Conservation (phyloP, 192 early-diverging fungal genomes). For the Coemansia sp. region DNA sequence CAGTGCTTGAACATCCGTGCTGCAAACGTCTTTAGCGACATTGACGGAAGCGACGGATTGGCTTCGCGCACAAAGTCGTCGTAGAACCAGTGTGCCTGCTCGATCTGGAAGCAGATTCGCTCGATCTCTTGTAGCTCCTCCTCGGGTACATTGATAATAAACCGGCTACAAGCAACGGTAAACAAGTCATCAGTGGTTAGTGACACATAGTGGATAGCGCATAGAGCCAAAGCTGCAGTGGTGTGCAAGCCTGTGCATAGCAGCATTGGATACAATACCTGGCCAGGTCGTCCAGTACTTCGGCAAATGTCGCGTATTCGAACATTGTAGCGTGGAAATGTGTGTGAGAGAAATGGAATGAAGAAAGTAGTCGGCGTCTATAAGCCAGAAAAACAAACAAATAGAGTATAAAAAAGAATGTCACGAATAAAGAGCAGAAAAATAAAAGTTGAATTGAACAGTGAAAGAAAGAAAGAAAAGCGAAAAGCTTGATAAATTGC, state of each 20-base stretch:
- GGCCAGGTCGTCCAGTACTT: constrained; percentile 88
- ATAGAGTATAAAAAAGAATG: constrained; percentile 8
- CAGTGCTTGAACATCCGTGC: constrained; percentile 88
- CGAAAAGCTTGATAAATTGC: background rate
- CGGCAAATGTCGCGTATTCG: constrained; percentile 71
- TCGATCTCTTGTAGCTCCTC: constrained; percentile 95
- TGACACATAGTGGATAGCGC: background rate
- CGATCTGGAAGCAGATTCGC: constrained; percentile 97
- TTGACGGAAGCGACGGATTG: constrained; percentile 78
- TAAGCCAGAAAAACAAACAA: background rate
- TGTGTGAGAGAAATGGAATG: background rate
- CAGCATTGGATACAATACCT: constrained; percentile 42
- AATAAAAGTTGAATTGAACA: constrained; percentile 3
- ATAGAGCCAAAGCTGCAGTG: background rate
- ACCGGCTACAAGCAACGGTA: constrained; percentile 69
- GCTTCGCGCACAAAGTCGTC: constrained; percentile 96
- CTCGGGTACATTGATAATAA: constrained; percentile 98
- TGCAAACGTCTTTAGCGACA: constrained; percentile 85
- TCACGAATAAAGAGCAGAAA: background rate
- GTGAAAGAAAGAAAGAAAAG: constrained; percentile 11
- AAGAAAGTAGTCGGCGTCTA: constrained; percentile 8
- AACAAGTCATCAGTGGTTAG: background rate
- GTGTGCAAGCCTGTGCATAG: background rate
- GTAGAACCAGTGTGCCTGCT: constrained; percentile 99
- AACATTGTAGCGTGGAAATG: constrained; percentile 52